Evolutionary conservation across 495 filamentous ascomycete species (phyloP).

Genomic region (Eremomyces bilateralis): DNA sequence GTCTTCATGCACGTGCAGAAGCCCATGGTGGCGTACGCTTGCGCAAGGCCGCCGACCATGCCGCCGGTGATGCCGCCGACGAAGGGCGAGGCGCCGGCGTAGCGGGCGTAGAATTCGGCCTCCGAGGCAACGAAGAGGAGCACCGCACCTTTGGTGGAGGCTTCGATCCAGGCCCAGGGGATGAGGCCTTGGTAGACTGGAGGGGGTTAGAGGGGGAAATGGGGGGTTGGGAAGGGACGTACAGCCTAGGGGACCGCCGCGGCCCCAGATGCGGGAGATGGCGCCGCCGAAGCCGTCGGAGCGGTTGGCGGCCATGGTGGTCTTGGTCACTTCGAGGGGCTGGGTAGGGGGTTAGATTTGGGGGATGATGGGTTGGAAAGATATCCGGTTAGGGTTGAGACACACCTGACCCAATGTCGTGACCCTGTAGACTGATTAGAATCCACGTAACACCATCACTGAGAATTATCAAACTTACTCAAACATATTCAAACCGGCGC

Average conservation of each 20-base stretch:
- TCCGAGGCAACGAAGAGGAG: slow-evolving; percentile 98
- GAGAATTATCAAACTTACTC: slow-evolving; percentile 37
- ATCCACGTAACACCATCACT: too few species aligned
- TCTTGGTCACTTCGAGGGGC: slow-evolving; percentile 97
- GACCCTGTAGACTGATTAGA: slow-evolving; percentile 37
- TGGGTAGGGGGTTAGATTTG: too few species aligned
- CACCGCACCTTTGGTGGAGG: slow-evolving; percentile 96
- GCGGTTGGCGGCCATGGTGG: slow-evolving; percentile 95
- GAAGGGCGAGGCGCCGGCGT: slow-evolving; percentile 67
- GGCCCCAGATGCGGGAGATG: slow-evolving; percentile 70
- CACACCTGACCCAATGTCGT: slow-evolving; percentile 69
- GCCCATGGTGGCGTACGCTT: slow-evolving; percentile 98
- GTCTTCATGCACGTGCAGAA: slow-evolving; percentile 99
- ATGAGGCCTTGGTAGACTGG: slow-evolving; percentile 98
- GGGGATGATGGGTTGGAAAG: too few species aligned
- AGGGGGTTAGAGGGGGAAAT: too few species aligned
- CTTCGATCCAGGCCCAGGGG: slow-evolving; percentile 99
- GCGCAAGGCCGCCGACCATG: slow-evolving; percentile 84
- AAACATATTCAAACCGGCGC: slow-evolving; percentile 93
- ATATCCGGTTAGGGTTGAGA: too few species aligned
- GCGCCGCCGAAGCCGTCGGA: slow-evolving; percentile 66
- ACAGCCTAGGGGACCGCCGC: slow-evolving; percentile 93
- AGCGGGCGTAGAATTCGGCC: slow-evolving; percentile 78
- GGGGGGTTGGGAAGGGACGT: slow-evolving; percentile 18
- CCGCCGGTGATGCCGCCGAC: slow-evolving; percentile 72